phyloP scores from a whole-genome alignment of 1,284 basidiomycete genomes.

The Malassezia arunalokei region DNA sequence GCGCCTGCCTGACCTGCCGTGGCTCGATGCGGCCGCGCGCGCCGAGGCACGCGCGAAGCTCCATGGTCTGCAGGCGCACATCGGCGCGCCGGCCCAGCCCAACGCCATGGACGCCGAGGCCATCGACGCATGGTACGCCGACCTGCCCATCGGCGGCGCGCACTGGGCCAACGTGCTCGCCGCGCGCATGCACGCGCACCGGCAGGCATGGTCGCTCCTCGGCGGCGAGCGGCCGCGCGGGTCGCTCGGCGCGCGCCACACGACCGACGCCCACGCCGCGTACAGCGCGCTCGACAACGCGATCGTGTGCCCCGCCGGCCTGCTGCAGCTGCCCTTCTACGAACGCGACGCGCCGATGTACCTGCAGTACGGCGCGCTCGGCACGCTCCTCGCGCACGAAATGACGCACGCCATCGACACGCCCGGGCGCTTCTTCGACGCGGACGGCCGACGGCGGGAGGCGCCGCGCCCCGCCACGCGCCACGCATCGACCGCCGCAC shows the following conservation, averaged over 20 bases:
- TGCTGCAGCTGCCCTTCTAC: conserved; percentile 87
- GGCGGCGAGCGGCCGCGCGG: conserved; percentile 59
- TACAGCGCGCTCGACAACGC: conserved; percentile 48
- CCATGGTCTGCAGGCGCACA: conserved; percentile 65
- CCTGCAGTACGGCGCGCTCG: conserved; percentile 61
- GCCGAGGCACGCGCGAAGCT: conserved; percentile 75
- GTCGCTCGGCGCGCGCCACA: conserved; percentile 77
- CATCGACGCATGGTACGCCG: conserved; percentile 56
- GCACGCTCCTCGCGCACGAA: conserved; percentile 36
- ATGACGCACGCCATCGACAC: conserved; percentile 81
- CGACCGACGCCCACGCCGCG: conserved; percentile 51
- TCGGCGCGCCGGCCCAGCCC: conserved; percentile 71
- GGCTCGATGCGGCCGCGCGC: conserved; percentile 82
- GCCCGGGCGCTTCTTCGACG: conserved; percentile 59
- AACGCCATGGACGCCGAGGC: conserved; percentile 53
- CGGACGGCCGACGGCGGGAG: conserved; percentile 60
- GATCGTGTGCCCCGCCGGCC: conserved; percentile 94
- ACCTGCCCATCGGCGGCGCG: conserved; percentile 57
- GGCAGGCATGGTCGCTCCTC: conserved; percentile 60
- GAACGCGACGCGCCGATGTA: conserved; percentile 71
- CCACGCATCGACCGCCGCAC: conserved; percentile 51
- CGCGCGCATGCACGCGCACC: conserved; percentile 49
- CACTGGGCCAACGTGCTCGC: conserved; percentile 76
- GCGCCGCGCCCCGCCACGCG: conserved; percentile 60
- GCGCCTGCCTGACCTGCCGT: conserved; percentile 64